A percentile compares a stretch with the other conserved stretches of the same genome.
Evolutionary conservation across 2,329 filamentous ascomycete species (phyloP).

Genomic region (Epichloe sp.): DNA sequence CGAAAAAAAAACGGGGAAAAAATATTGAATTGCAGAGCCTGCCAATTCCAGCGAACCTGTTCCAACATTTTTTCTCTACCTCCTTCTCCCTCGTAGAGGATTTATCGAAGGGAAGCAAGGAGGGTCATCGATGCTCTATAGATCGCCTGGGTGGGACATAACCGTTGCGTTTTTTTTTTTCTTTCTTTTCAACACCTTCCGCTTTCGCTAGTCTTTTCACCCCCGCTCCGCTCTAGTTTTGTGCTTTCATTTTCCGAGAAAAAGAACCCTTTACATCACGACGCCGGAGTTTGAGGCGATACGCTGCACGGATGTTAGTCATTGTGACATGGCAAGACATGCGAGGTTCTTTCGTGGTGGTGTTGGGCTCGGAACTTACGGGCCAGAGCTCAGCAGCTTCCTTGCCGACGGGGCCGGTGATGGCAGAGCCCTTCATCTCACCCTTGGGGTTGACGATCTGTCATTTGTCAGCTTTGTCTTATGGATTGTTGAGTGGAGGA

Average conservation of each 20-base stretch:
- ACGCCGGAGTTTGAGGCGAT: constrained; percentile 99
- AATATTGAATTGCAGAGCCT: constrained; percentile 29
- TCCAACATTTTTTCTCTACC: neutral
- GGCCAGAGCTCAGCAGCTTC: constrained; percentile 99
- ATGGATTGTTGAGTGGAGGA: neutral
- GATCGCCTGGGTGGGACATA: constrained; percentile 20
- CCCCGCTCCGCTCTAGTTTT: neutral
- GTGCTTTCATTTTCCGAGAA: neutral
- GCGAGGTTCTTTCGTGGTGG: neutral
- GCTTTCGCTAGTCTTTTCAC: constrained; percentile 8
- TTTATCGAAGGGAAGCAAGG: constrained; percentile 1
- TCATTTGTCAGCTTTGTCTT: neutral
- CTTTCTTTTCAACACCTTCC: constrained; percentile 12
- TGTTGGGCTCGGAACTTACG: constrained; percentile 43
- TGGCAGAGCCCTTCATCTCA: constrained; percentile 99
- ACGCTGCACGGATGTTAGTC: constrained; percentile 45
- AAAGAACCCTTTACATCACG: constrained; percentile 71
- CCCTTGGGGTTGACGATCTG: constrained; percentile 99
- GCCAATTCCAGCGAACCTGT: constrained; percentile 7
- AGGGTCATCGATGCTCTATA: constrained; percentile 14
- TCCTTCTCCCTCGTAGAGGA: neutral
- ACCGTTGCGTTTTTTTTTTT: constrained; percentile 18
- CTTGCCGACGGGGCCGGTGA: constrained; percentile 98
- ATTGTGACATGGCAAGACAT: neutral
- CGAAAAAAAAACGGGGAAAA: constrained; percentile 9